These are phyloP conservation scores for Pythium chondricola DNA, from an alignment of 352 stramenopile species.

Conservation along the genomic window DNA sequence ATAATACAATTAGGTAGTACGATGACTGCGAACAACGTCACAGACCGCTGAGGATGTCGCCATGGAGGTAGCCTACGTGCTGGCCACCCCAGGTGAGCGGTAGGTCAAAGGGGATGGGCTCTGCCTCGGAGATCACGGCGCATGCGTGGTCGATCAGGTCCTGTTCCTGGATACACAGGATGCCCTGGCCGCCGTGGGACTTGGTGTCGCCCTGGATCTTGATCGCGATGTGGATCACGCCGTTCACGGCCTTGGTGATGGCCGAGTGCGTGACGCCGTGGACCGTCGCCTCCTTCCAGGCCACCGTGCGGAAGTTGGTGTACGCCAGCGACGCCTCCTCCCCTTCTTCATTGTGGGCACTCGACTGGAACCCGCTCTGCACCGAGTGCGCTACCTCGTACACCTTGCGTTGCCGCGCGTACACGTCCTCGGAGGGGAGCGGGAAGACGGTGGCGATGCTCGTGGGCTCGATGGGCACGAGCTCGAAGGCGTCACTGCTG, in stretches of 20 bases:
- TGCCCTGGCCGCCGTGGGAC: conserved; percentile 48
- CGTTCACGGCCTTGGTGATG: conserved; percentile 65
- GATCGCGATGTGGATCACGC: conserved; percentile 60
- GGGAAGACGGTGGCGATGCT: conserved; percentile 74
- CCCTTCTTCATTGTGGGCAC: conserved; percentile 40
- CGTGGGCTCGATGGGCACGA: conserved; percentile 49
- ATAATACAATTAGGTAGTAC: too few relatives aligned
- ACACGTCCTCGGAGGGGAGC: conserved; percentile 65
- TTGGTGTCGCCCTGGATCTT: conserved; percentile 52
- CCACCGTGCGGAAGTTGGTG: conserved; percentile 57
- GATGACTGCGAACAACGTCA: not conserved
- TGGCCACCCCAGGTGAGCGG: conserved; percentile 66
- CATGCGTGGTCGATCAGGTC: conserved; percentile 40
- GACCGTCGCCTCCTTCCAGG: conserved; percentile 47
- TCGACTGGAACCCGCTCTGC: conserved; percentile 64
- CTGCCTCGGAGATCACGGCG: conserved; percentile 32
- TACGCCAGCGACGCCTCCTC: conserved; percentile 65
- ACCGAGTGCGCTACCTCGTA: conserved; percentile 69
- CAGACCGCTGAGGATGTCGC: conserved; percentile 32
- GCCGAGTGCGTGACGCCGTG: conserved; percentile 61
- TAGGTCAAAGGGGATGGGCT: conserved; percentile 62
- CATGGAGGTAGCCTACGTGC: conserved; percentile 52
- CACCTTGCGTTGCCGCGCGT: conserved; percentile 65
- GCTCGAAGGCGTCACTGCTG: conserved; percentile 19
- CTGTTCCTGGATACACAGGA: conserved; percentile 58